These are phyloP conservation scores for Xanthoconium stramineum DNA, from an alignment of 768 basidiomycete genomes.

Conservation along the genomic window DNA sequence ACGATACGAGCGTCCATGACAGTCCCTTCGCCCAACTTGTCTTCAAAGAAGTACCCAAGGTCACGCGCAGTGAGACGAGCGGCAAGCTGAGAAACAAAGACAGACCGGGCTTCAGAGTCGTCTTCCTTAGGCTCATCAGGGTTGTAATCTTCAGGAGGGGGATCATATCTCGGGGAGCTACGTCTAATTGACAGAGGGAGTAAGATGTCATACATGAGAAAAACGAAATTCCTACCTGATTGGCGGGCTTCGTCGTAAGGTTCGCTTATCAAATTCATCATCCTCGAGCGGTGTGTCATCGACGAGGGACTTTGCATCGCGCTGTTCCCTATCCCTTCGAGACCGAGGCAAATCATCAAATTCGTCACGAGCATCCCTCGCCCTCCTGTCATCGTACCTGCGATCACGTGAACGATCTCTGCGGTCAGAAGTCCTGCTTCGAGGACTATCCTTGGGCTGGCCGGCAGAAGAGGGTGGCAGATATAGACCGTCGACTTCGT, in stretches of 20 bases:
- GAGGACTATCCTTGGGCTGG: constrained; percentile 47
- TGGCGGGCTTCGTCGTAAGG: constrained; percentile 37
- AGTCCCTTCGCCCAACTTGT: constrained; percentile 88
- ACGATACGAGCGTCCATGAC: constrained; percentile 97
- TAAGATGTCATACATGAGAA: constrained; percentile 8
- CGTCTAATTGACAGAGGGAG: constrained; percentile 42
- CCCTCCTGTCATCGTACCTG: constrained; percentile 49
- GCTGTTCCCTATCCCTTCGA: constrained; percentile 42
- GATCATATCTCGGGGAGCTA: constrained; percentile 68
- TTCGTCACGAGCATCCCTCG: constrained; percentile 53
- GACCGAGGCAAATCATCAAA: constrained; percentile 52
- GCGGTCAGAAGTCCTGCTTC: constrained; percentile 41
- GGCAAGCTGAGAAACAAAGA: constrained; percentile 97
- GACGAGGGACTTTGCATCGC: constrained; percentile 37
- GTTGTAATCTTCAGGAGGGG: constrained; percentile 65
- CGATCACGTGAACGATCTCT: constrained; percentile 54
- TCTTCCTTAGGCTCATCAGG: constrained; percentile 91
- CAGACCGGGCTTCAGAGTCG: constrained; percentile 96
- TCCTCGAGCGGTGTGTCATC: constrained; percentile 41
- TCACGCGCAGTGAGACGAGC: constrained; percentile 95
- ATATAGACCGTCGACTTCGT: constrained; percentile 48
- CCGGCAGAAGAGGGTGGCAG: constrained; percentile 32
- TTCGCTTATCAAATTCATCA: constrained; percentile 32
- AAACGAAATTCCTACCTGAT: constrained; percentile 39
- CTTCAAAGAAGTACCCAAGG: constrained; percentile 98